Percentiles rank a stretch among this genome's conserved stretches.
phyloP scores from a whole-genome alignment of 2,329 filamentous ascomycete species.

The Phialophora macrospora region DNA sequence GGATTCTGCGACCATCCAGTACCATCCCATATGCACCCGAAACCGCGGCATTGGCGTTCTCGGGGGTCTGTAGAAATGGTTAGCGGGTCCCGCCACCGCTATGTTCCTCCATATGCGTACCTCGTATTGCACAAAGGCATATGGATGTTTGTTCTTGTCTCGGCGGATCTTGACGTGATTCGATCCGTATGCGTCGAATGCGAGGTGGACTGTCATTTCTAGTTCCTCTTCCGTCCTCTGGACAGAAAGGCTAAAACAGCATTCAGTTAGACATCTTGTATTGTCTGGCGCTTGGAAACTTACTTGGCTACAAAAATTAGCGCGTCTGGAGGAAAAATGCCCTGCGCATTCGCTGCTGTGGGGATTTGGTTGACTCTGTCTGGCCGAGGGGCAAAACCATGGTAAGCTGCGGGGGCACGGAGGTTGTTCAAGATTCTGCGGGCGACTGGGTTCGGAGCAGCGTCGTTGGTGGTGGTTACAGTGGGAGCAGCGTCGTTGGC shows the following conservation, averaged over 20 bases:
- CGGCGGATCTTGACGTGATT: constrained; percentile 47
- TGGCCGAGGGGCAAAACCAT: constrained; percentile 34
- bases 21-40: constrained; percentile 23
- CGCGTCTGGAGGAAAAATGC: constrained; percentile 45
- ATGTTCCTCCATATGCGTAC: constrained; percentile 34
- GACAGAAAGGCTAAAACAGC: constrained; percentile 40
- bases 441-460: constrained; percentile 8
- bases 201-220: constrained; percentile 40
- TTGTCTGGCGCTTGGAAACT: constrained; percentile 26
- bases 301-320: constrained; percentile 50
- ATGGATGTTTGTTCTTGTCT: constrained; percentile 45
- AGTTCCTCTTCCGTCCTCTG: constrained; percentile 41
- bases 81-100: constrained; percentile 9
- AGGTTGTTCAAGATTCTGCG: constrained; percentile 11
- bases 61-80: constrained; percentile 37
- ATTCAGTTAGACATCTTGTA: constrained; percentile 21
- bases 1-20: constrained; percentile 37
- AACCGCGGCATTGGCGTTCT: constrained; percentile 42
- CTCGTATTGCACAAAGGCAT: constrained; percentile 49
- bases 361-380: constrained; percentile 42
- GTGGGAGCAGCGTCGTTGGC: constrained; percentile 27
- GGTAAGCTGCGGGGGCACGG: constrained; percentile 10
- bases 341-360: constrained; percentile 45
- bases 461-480: neutral
- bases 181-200: constrained; percentile 44